Base-by-base conservation (phyloP, 2,329 filamentous ascomycete genomes). In the Ploettnerulaceae sp. region DNA sequence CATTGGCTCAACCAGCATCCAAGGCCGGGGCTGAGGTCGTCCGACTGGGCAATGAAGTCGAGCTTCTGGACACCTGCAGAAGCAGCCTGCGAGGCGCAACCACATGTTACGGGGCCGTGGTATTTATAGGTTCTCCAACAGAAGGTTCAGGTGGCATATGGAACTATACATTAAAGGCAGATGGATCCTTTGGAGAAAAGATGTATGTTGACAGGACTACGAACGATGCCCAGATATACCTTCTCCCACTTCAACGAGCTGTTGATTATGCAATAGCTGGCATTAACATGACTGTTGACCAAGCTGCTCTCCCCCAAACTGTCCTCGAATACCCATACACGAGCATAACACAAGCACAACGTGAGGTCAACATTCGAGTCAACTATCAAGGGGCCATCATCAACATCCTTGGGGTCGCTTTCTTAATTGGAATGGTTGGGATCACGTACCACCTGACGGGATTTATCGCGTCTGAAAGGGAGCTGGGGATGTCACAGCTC, bases 401-500 rank as follows among this genome's bases (percentile, higher is more conserved):
- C 59, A 80, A 84, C 56, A 86, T 88, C 54, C 72, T 95, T 54
- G 88, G 75, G 12, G 81, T 94, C 15, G 82, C 82, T 1, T 89
- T 94, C 61, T 81, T 94, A 58, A 79, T 89, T 39, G 84, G 82
- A 15, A 76, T 93, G 45, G 81, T 93, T 35, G 88, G 87, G 45
- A 77, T 95, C 20, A 84, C 83, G 28, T 96, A 95, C 63, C 89
- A 96, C 60, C 72, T 95, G 47, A 87, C 88, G 0, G 90, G 90
- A 7, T 81, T 90, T 58, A 83, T 95, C 63, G 89, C 90, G 6
- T 81, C 82, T 2, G 90, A 96, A 67, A 75, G 90, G 46, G 90
- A 96, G 69, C 73, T 81, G 12, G 90, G 89, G 48, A 93, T 95
- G 77, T 87, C 87, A 4, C 86, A 89, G 53, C 72, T 96, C 21